These are phyloP conservation scores for Mycogone perniciosa DNA, from an alignment of 2,329 filamentous ascomycete genomes.

Conservation along the genomic window DNA sequence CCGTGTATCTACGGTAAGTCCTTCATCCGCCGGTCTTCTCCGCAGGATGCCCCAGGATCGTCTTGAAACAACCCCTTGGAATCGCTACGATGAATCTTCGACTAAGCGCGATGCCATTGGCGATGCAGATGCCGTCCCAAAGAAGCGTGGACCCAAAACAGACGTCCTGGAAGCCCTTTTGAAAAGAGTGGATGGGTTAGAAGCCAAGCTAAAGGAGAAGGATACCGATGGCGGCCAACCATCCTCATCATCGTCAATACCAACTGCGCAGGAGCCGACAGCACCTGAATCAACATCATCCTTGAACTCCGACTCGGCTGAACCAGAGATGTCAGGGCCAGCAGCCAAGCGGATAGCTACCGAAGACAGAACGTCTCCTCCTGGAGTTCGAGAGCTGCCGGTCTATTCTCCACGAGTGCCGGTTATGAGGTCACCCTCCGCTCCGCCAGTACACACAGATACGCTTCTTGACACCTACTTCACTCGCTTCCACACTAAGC, in stretches of 20 bases:
- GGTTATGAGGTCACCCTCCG: constrained; percentile 26
- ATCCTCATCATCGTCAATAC: constrained; percentile 18
- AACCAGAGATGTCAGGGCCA: constrained; percentile 25
- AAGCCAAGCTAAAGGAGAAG: constrained; percentile 70
- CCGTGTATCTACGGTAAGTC: constrained; percentile 76
- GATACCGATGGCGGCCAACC: constrained; percentile 33
- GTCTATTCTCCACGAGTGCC: constrained; percentile 7
- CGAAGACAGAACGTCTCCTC: constrained; percentile 27
- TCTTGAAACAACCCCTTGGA: neutral
- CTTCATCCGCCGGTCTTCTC: neutral
- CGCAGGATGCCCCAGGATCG: neutral
- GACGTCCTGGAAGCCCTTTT: constrained; percentile 79
- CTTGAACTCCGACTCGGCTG: neutral
- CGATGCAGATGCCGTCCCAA: constrained; percentile 66
- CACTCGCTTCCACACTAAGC: constrained; percentile 69
- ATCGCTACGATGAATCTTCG: neutral
- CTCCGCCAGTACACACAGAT: constrained; percentile 48
- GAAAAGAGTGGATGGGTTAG: constrained; percentile 78
- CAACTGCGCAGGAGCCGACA: constrained; percentile 15
- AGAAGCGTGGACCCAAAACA: constrained; percentile 85
- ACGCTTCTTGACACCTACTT: constrained; percentile 74
- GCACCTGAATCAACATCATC: neutral
- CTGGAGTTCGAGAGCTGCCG: constrained; percentile 8
- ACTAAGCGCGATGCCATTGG: neutral
- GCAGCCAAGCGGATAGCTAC: constrained; percentile 35